These are phyloP conservation scores for Phytophthora tentaculata DNA, from an alignment of 352 stramenopile species.

Conservation along the genomic window DNA sequence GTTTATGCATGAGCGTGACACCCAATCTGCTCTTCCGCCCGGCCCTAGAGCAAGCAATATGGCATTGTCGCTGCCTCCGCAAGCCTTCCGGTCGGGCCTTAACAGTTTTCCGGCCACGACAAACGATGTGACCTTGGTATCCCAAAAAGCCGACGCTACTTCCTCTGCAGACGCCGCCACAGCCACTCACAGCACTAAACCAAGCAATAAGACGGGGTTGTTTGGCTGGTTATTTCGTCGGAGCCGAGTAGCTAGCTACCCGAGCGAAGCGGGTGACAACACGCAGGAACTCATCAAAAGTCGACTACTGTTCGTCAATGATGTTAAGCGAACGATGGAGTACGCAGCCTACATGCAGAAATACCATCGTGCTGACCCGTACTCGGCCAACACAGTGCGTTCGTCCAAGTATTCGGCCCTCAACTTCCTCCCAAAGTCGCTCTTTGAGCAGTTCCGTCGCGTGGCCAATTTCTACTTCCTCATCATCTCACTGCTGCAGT, in stretches of 20 bases:
- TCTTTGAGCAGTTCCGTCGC: slow-evolving; percentile 96
- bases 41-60: slow-evolving; percentile 33
- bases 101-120: slow-evolving; percentile 13
- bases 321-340: slow-evolving; percentile 64
- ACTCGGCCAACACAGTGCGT: slow-evolving; percentile 67
- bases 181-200: background rate
- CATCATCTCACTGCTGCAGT: slow-evolving; percentile 94
- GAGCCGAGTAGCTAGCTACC: slow-evolving; percentile 16
- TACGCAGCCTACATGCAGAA: slow-evolving; percentile 63
- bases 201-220: background rate
- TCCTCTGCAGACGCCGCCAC: slow-evolving; percentile 15
- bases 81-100: slow-evolving; percentile 22
- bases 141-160: slow-evolving; percentile 28
- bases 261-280: slow-evolving; percentile 1
- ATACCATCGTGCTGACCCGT: slow-evolving; percentile 40
- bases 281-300: slow-evolving; percentile 45
- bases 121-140: slow-evolving; percentile 5
- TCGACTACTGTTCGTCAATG: slow-evolving; percentile 78
- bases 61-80: slow-evolving; percentile 21
- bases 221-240: slow-evolving; percentile 21
- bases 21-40: slow-evolving; percentile 17
- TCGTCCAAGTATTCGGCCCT: slow-evolving; percentile 95
- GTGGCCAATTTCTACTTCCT: slow-evolving; percentile 98
- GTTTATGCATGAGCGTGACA: slow-evolving; percentile 39
- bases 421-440: slow-evolving; percentile 95